Percentiles rank a stretch among this genome's conserved stretches.
phyloP scores from a whole-genome alignment of 1,284 basidiomycete genomes.

The Waitea zeae region DNA sequence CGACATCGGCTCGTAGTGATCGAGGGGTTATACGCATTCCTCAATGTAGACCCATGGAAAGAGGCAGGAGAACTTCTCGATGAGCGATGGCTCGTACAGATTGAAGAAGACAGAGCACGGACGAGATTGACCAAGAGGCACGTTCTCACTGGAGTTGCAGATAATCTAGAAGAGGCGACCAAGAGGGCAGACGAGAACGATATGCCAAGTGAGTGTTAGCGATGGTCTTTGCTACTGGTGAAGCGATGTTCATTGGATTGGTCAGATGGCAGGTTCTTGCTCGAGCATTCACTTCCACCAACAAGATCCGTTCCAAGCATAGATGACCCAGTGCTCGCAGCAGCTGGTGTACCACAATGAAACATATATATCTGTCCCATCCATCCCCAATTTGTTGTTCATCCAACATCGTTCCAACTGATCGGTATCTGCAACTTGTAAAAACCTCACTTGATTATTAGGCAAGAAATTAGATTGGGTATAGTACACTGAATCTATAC shows the following conservation, averaged over 20 bases:
- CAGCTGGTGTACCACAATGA: no score
- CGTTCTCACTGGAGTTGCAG: slow-evolving; percentile 56
- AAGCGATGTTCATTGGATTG: slow-evolving; percentile 2
- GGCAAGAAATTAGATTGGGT: no score
- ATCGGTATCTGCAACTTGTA: no score
- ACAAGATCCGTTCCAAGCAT: slow-evolving; percentile 34
- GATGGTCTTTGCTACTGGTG: neutral
- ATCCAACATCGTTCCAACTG: no score
- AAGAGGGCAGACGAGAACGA: slow-evolving; percentile 63
- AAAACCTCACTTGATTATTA: no score
- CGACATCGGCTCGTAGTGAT: slow-evolving; percentile 63
- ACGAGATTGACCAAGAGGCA: slow-evolving; percentile 58
- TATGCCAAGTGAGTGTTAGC: slow-evolving; percentile 42
- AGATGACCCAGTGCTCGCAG: slow-evolving; percentile 18
- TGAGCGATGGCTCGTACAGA: slow-evolving; percentile 62
- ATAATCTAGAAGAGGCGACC: slow-evolving; percentile 42
- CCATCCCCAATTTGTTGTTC: no score
- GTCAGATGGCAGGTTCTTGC: slow-evolving; percentile 37
- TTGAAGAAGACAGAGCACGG: slow-evolving; percentile 42
- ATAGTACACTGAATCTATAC: no score
- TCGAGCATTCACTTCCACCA: slow-evolving; percentile 35
- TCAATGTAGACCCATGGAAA: slow-evolving; percentile 60
- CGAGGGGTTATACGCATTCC: slow-evolving; percentile 75
- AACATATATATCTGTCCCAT: no score
- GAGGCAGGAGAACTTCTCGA: slow-evolving; percentile 53